Evolutionary conservation across 2,329 filamentous ascomycete genomes (phyloP).

Genomic region (Cladosporium sp.): DNA sequence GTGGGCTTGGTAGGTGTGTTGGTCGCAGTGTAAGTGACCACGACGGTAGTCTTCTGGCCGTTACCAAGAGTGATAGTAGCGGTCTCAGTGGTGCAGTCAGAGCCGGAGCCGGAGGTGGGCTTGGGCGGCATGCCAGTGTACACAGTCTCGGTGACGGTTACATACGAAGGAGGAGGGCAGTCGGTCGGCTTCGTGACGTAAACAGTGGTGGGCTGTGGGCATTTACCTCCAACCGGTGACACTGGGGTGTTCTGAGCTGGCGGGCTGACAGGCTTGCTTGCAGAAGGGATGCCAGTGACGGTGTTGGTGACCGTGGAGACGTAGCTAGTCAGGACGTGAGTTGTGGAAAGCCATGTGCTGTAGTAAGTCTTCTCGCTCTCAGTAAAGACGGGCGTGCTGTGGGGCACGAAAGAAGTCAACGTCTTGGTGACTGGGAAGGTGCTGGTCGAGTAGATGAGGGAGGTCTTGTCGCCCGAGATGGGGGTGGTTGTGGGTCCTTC

Average conservation of each 20-base stretch:
- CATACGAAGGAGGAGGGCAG: not conserved
- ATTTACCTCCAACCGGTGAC: not conserved
- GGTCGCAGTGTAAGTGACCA: constrained; percentile 8
- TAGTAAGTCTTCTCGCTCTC: constrained; percentile 12
- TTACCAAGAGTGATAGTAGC: constrained; percentile 13
- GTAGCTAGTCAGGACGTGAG: constrained; percentile 6
- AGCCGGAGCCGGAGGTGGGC: not conserved
- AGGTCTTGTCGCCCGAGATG: constrained; percentile 8
- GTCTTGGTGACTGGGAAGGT: constrained; percentile 6
- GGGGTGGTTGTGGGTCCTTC: constrained; percentile 7
- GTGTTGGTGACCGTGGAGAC: constrained; percentile 5
- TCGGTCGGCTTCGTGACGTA: not conserved
- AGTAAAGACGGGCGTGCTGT: constrained; percentile 11
- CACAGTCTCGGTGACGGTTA: constrained; percentile 9
- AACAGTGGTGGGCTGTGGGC: not conserved
- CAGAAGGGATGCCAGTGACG: not conserved
- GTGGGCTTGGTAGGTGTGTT: not conserved
- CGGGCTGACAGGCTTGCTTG: constrained; percentile 2
- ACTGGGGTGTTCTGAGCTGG: not conserved
- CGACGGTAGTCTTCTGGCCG: constrained; percentile 10
- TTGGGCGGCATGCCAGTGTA: constrained; percentile 6
- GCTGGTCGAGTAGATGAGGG: constrained; percentile 9
- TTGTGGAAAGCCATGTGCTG: constrained; percentile 12
- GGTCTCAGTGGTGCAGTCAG: constrained; percentile 8
- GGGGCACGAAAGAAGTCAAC: constrained; percentile 10